phyloP scores from a whole-genome alignment of 1,284 basidiomycete genomes.

The Meripilus lineatus region DNA sequence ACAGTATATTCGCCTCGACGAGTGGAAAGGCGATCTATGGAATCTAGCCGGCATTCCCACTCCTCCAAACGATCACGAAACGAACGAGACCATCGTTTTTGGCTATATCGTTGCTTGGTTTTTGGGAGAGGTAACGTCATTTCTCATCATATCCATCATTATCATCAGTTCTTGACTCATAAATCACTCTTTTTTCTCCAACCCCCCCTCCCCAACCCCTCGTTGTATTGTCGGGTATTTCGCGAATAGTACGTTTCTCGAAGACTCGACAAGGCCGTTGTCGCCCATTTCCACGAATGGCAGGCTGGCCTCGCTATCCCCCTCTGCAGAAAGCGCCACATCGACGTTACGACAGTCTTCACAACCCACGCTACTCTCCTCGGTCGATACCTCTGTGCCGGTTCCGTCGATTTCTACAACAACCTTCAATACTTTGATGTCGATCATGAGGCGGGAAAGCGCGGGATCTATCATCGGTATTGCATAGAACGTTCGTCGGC shows the following conservation, averaged over 20 bases:
- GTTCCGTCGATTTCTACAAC: constrained; percentile 98
- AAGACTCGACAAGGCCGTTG: constrained; percentile 78
- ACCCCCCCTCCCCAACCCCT: neutral
- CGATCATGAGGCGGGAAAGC: constrained; percentile 97
- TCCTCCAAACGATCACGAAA: constrained; percentile 94
- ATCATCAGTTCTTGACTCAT: constrained; percentile 4
- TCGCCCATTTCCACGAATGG: constrained; percentile 99
- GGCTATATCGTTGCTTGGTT: constrained; percentile 99
- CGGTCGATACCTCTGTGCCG: constrained; percentile 96
- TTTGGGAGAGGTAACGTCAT: constrained; percentile 79
- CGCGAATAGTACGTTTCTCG: constrained; percentile 71
- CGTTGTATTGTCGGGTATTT: neutral
- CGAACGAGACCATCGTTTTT: constrained; percentile 98
- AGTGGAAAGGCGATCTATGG: constrained; percentile 99
- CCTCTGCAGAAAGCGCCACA: constrained; percentile 91
- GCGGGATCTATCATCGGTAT: constrained; percentile 90
- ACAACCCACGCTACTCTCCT: constrained; percentile 99
- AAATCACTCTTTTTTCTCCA: neutral
- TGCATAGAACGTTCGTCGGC: constrained; percentile 95
- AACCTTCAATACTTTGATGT: constrained; percentile 99
- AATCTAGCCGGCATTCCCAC: constrained; percentile 96
- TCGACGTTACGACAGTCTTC: constrained; percentile 97
- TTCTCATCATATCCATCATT: constrained; percentile 9
- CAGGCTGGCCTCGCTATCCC: constrained; percentile 97
- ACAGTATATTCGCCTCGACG: constrained; percentile 85